A percentile compares a stretch with the other conserved stretches of the same genome.
phyloP scores from a whole-genome alignment of 176 grass and related monocot species.

The Carex myosuroides region DNA sequence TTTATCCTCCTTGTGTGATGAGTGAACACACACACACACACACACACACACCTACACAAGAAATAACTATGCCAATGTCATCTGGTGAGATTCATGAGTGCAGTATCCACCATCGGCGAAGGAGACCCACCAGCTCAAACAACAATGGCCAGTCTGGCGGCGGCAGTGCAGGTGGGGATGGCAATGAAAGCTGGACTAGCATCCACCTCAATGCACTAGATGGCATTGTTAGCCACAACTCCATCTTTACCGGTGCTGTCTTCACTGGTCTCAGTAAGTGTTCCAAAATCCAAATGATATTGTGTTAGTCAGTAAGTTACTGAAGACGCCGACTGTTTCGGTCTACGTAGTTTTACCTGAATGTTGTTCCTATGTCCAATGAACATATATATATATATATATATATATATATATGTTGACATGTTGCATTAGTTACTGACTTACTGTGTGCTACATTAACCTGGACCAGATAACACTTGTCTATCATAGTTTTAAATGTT shows the following conservation, averaged over 20 bases:
- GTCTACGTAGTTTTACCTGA: neutral
- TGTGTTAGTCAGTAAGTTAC: neutral
- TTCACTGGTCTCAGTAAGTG: slow-evolving; percentile 21
- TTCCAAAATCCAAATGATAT: neutral
- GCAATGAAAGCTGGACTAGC: slow-evolving; percentile 2
- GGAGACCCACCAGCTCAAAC: neutral
- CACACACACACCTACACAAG: neutral
- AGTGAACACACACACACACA: neutral
- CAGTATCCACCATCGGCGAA: slow-evolving; percentile 5
- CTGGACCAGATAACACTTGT: neutral
- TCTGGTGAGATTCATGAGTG: slow-evolving; percentile 17
- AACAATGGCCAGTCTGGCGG: neutral
- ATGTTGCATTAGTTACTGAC: neutral
- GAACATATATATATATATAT: neutral
- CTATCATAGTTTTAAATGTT: neutral
- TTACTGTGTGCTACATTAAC: neutral
- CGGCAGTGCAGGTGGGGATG: neutral
- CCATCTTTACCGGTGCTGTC: slow-evolving; percentile 23
- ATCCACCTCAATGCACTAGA: slow-evolving; percentile 23
- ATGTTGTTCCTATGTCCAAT: neutral
- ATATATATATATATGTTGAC: neutral
- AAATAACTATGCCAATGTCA: neutral
- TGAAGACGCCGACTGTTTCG: neutral
- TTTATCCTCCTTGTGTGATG: neutral
- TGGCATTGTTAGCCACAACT: slow-evolving; percentile 22